Base-by-base conservation (phyloP, 2,329 filamentous ascomycete species). In the Periconia digitata region DNA sequence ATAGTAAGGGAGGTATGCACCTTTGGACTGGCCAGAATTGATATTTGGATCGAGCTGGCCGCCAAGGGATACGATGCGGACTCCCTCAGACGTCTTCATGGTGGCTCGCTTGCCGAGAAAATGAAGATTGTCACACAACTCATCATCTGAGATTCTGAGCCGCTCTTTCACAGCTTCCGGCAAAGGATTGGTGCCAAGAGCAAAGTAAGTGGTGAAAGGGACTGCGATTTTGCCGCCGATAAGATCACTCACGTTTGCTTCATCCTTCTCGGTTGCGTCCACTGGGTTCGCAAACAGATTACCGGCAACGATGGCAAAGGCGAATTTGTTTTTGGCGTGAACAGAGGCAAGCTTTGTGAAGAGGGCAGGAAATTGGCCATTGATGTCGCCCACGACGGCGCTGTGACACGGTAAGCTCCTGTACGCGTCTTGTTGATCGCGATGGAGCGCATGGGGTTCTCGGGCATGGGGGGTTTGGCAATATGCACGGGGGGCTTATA, bases 141-240 rank as follows among this genome's bases (percentile, higher is more conserved):
- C 84, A 53, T 80, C 76, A 52, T 72, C 86, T 53, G 87, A 83
- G 27, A 81, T 80, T 64, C 90, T 81, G 44, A 97, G 80, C 67
- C 85, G 91, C 63, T 88, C 82, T 17, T 87, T 76, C 18, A 96
- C 82, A 23, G 77, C 74, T 3, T 78, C 71, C 0, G 94, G 94
- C 6, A 99, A 77, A n/a, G 85, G 74, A 40, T 79, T 79, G 32
- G 78, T 85, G 58, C 89, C 91, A 51, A 96, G 79, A 2, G 89
- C 90, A 69, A 97, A 99, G 74, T 99, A 99, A 8, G 88, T 95
- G 1, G 92, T 86, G 1, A 97, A 75, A 3, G 92, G 86, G 4
- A 97, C 77, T 18, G 78, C 67, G 44, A 95, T 85, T 10, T 81
- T 77, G n/a, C 90, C 90, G 21, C 82, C 73, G 1, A 97, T 72